Evolutionary conservation across 1,284 basidiomycete species (phyloP), one percentile per base, ranked within the genome.

Genomic region (Naganishia sp.): DNA sequence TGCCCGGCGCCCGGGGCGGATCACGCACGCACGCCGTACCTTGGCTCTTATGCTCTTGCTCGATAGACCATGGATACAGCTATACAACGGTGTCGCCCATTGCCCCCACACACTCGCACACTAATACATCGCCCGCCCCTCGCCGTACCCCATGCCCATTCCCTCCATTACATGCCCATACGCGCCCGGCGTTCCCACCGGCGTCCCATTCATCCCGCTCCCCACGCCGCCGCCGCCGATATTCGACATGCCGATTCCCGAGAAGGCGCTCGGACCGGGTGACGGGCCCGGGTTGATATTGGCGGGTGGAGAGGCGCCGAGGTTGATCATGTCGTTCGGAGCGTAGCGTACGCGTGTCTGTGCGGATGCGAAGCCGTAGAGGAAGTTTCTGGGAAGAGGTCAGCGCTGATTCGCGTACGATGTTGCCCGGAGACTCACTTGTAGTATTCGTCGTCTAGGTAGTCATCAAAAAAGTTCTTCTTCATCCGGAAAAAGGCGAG

Each of bases 401-500:
- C 7, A 9, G 16, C 50, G 10, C 13, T 10, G 36, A 39, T 28
- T 2, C 28, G 6, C 15, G 13, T 42, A 23, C 36, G 2, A 39
- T 13, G 36, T 39, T 13, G 36, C 36, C 3, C 13, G 28, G 13
- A 21, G 44, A 68, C 77, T 71, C 69, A 80, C 79, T 76, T 78
- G 77, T 81, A 81, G 65, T 80, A 80, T 45, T 77, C 77, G 68
- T 92, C 88, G 75, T 96, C 91, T 65, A 97, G 86, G 45, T 85
- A 82, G 75, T 92, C 90, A 69, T 89, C 86, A 81, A 97, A 98
- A 82, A 94, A 97, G 49, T 89, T 81, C 72, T 92, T 87, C 42
- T 91, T 87, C 86, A 97, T 92, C 79, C 94, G 91, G 88, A 98
- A 98, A 81, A 97, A 98, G 0, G 92, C 92, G 6, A 88, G 87